Evolutionary conservation across 495 filamentous ascomycete species (phyloP).

Genomic region (Terfezia boudieri): DNA sequence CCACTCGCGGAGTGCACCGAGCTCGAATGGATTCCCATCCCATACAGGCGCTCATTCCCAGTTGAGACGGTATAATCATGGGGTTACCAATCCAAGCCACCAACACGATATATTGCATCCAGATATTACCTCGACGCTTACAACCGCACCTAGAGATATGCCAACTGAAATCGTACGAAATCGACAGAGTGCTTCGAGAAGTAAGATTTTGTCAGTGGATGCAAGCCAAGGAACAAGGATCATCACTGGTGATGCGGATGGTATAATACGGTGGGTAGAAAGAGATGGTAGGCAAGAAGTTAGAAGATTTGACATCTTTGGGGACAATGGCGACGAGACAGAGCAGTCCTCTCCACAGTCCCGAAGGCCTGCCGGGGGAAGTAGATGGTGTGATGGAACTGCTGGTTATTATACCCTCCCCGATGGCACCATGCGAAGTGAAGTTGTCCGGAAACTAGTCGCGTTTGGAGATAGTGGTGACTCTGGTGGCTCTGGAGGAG

Average conservation of each 20-base stretch:
- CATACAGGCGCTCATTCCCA: no score
- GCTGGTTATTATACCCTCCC: no score
- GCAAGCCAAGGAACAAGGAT: conserved; percentile 66
- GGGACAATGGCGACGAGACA: conserved; percentile 23
- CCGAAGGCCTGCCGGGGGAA: no score
- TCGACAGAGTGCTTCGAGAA: conserved; percentile 56
- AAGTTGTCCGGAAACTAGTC: conserved; percentile 51
- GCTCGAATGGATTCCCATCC: background rate
- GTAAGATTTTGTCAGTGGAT: conserved; percentile 56
- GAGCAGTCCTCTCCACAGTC: conserved; percentile 18
- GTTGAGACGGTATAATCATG: background rate
- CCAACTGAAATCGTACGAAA: conserved; percentile 27
- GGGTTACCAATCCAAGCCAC: background rate
- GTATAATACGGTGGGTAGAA: conserved; percentile 79
- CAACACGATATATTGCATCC: background rate
- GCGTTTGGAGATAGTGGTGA: no score
- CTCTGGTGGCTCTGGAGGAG: no score
- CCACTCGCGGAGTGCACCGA: background rate
- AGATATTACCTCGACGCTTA: background rate
- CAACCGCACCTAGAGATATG: background rate
- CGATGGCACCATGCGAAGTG: conserved; percentile 18
- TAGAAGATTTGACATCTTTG: conserved; percentile 50
- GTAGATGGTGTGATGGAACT: no score
- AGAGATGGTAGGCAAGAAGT: conserved; percentile 65
- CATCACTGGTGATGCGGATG: conserved; percentile 64